Evolutionary conservation across 768 basidiomycete genomes (phyloP).

Genomic region (Macrolepiota dolichaula): DNA sequence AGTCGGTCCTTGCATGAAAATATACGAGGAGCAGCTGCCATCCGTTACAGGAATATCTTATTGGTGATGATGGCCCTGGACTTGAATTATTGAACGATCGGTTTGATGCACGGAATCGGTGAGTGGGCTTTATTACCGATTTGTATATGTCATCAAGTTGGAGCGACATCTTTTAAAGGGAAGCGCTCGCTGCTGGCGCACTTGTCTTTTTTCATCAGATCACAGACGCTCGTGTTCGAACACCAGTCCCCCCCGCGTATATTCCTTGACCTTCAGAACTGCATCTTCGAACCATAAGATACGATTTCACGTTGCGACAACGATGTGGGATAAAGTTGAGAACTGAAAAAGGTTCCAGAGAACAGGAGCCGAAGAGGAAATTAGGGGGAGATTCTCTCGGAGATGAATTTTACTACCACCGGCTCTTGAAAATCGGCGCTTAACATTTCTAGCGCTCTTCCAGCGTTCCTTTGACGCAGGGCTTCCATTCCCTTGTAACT

Average conservation of each 20-base stretch:
- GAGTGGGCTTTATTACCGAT: not conserved
- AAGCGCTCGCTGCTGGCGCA: not conserved
- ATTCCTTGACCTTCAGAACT: not conserved
- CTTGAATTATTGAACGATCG: not conserved
- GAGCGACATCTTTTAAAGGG: not conserved
- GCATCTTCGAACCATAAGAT: not conserved
- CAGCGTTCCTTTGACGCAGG: not conserved
- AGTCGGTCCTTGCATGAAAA: not conserved
- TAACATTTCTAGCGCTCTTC: not conserved
- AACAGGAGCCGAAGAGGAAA: not conserved
- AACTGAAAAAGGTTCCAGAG: not conserved
- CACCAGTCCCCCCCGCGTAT: not conserved
- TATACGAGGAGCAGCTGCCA: not conserved
- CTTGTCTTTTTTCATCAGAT: not conserved
- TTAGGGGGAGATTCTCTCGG: not conserved
- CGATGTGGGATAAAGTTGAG: not conserved
- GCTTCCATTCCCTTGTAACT: not conserved
- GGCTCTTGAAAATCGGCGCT: not conserved
- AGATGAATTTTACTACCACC: not conserved
- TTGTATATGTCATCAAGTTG: not conserved
- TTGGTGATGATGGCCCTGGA: not conserved
- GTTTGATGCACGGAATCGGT: not conserved
- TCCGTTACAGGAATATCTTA: not conserved
- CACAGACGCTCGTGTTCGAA: not conserved
- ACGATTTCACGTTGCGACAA: not conserved